phyloP scores from a whole-genome alignment of 495 filamentous ascomycete species.

The Penicillium antarcticum region DNA sequence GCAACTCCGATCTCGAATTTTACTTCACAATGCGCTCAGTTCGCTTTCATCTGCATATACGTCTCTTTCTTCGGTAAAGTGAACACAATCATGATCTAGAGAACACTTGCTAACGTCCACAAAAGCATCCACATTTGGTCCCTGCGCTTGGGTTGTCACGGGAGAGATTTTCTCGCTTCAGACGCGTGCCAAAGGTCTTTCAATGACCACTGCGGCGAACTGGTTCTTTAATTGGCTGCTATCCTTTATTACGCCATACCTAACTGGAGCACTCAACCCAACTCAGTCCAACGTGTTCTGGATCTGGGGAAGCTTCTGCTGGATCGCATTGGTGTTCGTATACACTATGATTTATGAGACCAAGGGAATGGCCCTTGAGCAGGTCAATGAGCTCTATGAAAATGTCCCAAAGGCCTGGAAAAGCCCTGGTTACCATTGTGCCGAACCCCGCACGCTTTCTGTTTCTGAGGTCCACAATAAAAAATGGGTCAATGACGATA shows the following conservation, averaged over 20 bases:
- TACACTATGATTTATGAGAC: constrained; percentile 77
- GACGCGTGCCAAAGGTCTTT: constrained; percentile 62
- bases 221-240: constrained; percentile 66
- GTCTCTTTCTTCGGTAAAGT: constrained; percentile 65
- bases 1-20: constrained; percentile 32
- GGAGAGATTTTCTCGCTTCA: constrained; percentile 68
- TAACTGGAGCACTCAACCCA: constrained; percentile 60
- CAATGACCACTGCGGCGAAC: constrained; percentile 71
- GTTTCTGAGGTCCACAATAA: no score
- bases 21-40: constrained; percentile 35
- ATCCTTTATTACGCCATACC: constrained; percentile 57
- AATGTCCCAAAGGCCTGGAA: constrained; percentile 4
- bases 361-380: constrained; percentile 73
- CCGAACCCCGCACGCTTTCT: no score
- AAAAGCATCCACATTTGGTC: constrained; percentile 61
- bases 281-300: constrained; percentile 73
- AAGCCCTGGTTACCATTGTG: background rate
- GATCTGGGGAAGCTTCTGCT: constrained; percentile 70
- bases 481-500: no score
- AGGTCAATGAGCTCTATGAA: constrained; percentile 73
- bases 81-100: no score
- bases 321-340: constrained; percentile 66
- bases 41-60: constrained; percentile 70
- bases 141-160: constrained; percentile 70
- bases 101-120: background rate